Evolutionary conservation across 1,284 basidiomycete species (phyloP), one percentile per base, ranked within the genome.

Genomic region (Sphagnurus paluster): DNA sequence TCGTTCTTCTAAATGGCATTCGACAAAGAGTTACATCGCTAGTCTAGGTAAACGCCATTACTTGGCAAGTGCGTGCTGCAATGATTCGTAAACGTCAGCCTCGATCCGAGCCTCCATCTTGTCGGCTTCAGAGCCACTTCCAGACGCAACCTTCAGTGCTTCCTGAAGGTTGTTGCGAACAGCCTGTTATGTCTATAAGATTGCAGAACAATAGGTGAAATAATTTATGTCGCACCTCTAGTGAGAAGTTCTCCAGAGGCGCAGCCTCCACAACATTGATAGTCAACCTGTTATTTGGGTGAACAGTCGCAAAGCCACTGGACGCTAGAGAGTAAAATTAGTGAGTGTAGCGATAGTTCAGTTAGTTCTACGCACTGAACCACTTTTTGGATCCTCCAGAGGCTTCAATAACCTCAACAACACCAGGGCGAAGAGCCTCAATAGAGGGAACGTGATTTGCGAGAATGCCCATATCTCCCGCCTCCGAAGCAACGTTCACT

Each of bases 381-480:
- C 87, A 98, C 76, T 96, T 98, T 80, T 94, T 94, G 49, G 85
- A 80, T 38, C 76, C 67, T 57, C 82, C 85, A 47, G 74, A 76
- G 16, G 82, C 74, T 73, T 96, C 93, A 56, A 97, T 83, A 56
- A 98, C 88, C 72, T 98, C 94, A 48, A 98, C 77, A 52, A 98
- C 79, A 67, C 94, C 95, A 39, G 95, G 87, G 65, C 91, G 89
- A 48, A 98, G 78, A 43, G 94, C 80, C 71, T 98, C 94, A 53
- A 98, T 88, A 24, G 92, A 88, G 35, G 94, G 86, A 50, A 97
- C 93, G 73, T 98, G 94, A 79, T 95, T 95, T 60, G 95, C 91
- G 55, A 98, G 84, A 63, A 98, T 90, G 79, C 95, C 94, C 93
- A 98, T 97, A 70, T 97, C 94, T 69, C 94, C 95, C n/a, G 91